Evolutionary conservation across 106 monocot species (phyloP), one percentile per base, ranked within the genome.

Genomic region (Acorus gramineus): DNA sequence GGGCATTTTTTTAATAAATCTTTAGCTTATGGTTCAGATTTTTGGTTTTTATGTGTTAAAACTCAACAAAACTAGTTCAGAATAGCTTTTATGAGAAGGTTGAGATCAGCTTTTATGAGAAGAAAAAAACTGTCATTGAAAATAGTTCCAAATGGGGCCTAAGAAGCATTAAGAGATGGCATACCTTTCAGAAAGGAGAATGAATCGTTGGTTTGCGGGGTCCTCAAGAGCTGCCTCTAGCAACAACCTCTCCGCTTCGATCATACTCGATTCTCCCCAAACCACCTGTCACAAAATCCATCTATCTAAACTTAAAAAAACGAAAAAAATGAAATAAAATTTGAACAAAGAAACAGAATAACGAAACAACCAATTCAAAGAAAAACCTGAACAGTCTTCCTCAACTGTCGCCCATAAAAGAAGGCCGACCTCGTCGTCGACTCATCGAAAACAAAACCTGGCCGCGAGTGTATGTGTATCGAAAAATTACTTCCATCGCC

Each of bases 261-360:
- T 85, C 96, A 96, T 96, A 53, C 76, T 96, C 0, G 96, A 66
- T 62, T 83, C 96, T 48, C 96, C 96, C 96, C 96, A 96, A 12
- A 50, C 76, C 61, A 96, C 90, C 96, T 96, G 57, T 28, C 28
- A 28, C 77, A 82, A 12, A 62, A 5, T 61, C 10, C 57, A 48
- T 7, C 2, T 28, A 28, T 28, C 48, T 4, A 46, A 11, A n/a
- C 11, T 72, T 44, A 53, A 5, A 50, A 9, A 60, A 56, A 59
- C 11, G 44, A 1, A 46, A 62, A 46, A 46, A 56, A 70, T 52
- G 53, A 56, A 11, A 55, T 53, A 45, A 42, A 3, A 2, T 44
- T 2, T 4, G 50, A 49, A 61, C 12, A 42, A 49, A 74, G 56
- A 48, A 2, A 7, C 51, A 52, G 13, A 12, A 44, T 6, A 9